Evolutionary conservation across 768 basidiomycete species (phyloP).

Genomic region (Leccinum barrowsii): DNA sequence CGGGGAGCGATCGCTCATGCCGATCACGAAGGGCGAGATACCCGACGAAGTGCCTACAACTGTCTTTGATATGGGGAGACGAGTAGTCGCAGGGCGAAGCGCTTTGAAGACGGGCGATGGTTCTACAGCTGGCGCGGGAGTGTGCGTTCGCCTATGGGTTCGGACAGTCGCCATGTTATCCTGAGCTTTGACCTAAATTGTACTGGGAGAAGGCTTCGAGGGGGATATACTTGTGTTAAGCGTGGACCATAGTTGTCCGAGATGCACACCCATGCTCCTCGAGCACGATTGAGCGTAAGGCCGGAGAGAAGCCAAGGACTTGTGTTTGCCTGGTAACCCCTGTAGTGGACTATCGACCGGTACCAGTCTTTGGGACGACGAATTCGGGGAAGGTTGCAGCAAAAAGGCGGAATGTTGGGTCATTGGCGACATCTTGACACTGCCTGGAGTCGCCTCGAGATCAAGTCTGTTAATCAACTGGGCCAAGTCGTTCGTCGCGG

Average conservation of each 20-base stretch:
- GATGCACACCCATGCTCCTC: constrained; percentile 19
- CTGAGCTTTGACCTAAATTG: constrained; percentile 23
- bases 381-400: constrained; percentile 18
- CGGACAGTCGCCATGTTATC: constrained; percentile 21
- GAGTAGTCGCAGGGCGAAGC: constrained; percentile 45
- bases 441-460: constrained; percentile 70
- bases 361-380: constrained; percentile 31
- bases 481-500: constrained; percentile 77
- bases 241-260: constrained; percentile 55
- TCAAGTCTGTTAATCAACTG: constrained; percentile 78
- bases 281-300: constrained; percentile 43
- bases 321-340: constrained; percentile 33
- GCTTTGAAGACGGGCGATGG: constrained; percentile 58
- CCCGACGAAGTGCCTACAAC: constrained; percentile 25
- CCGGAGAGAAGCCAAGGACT: constrained; percentile 47
- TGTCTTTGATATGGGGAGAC: constrained; percentile 16
- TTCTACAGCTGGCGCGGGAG: constrained; percentile 57
- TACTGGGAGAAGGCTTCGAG: constrained; percentile 29
- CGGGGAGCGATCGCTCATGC: constrained; percentile 20
- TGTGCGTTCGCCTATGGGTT: constrained; percentile 52
- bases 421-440: constrained; percentile 46
- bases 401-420: constrained; percentile 23
- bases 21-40: constrained; percentile 25
- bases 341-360: constrained; percentile 37
- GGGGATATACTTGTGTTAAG: constrained; percentile 40